phyloP scores from a whole-genome alignment of 345 rosid genomes.

The Boechera divaricarpa region DNA sequence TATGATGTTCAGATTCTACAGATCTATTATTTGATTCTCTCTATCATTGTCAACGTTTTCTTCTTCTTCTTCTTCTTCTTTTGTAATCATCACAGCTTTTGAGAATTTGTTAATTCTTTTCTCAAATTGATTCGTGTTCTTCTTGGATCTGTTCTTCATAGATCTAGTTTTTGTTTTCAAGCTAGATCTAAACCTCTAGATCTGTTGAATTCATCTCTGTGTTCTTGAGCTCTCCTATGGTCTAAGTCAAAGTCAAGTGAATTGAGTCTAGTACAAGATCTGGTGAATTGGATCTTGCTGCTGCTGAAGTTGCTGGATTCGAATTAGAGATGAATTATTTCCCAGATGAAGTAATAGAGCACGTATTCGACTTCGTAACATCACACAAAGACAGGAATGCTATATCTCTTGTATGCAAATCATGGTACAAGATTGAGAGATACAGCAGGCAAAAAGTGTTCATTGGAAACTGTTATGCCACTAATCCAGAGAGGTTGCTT shows the following conservation, averaged over 20 bases:
- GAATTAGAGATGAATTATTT: conserved; percentile 72
- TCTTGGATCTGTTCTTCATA: conserved; percentile 5
- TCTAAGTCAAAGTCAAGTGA: neutral
- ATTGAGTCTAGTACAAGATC: neutral
- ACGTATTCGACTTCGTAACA: conserved; percentile 72
- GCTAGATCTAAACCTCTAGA: conserved; percentile 21
- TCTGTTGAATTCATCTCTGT: neutral
- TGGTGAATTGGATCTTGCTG: neutral
- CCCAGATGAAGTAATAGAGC: conserved; percentile 95
- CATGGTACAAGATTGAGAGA: conserved; percentile 90
- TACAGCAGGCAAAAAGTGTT: conserved; percentile 66
- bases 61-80: neutral
- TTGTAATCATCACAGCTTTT: conserved; percentile 30
- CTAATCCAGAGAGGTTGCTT: conserved; percentile 71
- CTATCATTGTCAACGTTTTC: conserved; percentile 31
- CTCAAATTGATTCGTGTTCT: conserved; percentile 23
- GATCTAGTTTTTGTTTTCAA: conserved; percentile 1
- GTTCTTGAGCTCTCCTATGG: neutral
- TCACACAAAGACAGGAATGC: conserved; percentile 80
- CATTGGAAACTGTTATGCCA: conserved; percentile 88
- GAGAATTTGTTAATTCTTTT: neutral
- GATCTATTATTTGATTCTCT: conserved; percentile 48
- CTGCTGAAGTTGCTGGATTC: neutral
- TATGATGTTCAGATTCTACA: conserved; percentile 44
- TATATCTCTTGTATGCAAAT: conserved; percentile 80